Evolutionary conservation across 192 early-diverging fungal genomes (phyloP), one percentile per base, ranked within the genome.

Genomic region (Entrophospora sp.): DNA sequence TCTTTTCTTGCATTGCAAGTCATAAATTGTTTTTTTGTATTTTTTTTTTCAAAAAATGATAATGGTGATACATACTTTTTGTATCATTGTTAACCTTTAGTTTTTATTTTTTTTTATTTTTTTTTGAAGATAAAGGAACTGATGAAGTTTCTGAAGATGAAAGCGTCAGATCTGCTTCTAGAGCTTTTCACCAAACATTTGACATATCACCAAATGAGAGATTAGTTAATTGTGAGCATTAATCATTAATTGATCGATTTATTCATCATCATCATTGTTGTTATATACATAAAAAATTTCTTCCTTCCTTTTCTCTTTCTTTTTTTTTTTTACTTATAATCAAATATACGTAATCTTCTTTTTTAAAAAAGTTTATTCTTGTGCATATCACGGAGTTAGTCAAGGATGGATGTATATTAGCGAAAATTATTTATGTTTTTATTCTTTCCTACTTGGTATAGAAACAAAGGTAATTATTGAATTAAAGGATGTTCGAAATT

Each of bases 331-430:
- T 28, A 43, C 30, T 6, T 44, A 30, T 31, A 4, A 16, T 43
- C 18, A 42, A n/a, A n/a, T n/a, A n/a, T n/a, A n/a, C n/a, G n/a
- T n/a, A n/a, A n/a, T n/a, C n/a, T n/a, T n/a, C n/a, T n/a, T n/a
- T n/a, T n/a, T n/a, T n/a, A 65, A 10, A 5, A 13, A 64, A 89
- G 87, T 84, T 73, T 99, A 99, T 76, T 92, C 94, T 10, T 94
- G 92, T 66, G 87, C 91, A 3, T 93, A 92, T 64, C 83, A 92
- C 48, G 80, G 81, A 25, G 80, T 88, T 48, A 89, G 88, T 71
- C 97, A 99, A 75, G 97, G 97, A 0, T 99, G 97, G 97, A 75
- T 99, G 74, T 99, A 99, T 68, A 83, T 99, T 42, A 92, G 90
- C 52, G 85, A 92, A 69, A 90, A 94, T 64, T 89, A 93, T 71